Evolutionary conservation across 2,329 filamentous ascomycete species (phyloP), one percentile per base, ranked within the genome.

Genomic region (Tolypocladium capitatum): DNA sequence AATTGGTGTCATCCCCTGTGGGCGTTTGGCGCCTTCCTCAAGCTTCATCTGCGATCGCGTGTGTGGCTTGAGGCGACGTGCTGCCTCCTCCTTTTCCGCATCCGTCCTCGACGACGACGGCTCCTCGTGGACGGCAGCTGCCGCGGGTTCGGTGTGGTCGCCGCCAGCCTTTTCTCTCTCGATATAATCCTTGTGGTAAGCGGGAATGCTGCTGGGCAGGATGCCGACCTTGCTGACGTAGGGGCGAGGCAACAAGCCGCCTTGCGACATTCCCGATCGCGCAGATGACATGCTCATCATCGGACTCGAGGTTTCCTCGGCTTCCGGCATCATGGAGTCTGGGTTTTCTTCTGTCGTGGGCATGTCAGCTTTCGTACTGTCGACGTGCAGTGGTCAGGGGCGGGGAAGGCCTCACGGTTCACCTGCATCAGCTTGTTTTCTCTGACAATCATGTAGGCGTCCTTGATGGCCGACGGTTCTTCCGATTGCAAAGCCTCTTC

Each of bases 401-500:
- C 46, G 8, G 30, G 16, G 43, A 20, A 10, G 10, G 44, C 80
- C 86, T 80, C 73, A 94, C 87, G 89, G 63, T 89, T 94, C 48
- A 83, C 83, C 64, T 90, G 86, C 90, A 97, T 97, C 63, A 97
- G 78, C 65, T 96, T 92, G 63, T 97, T 97, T 67, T 98, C 92
- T 46, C 91, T 81, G 27, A 98, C 88, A 63, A 98, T 98, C 68
- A 96, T 83, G 69, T 97, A 98, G 1, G 92, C 92, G 67, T 98
- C 92, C 69, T 98, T 98, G 73, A 98, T 96, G 11, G 92, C 90
- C 49, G 90, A 97, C 13, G 92, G 92, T 63, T 98, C 92, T 46
- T 92, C 82, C 48, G 88, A 89, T 59, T 85, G 84, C 52, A 98
- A 72, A 21, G 92, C 91, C 65, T 97, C 92, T 62, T 96, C 86